These are phyloP conservation scores for Neonectria magnoliae DNA, from an alignment of 2,329 filamentous ascomycete species.

Conservation along the genomic window DNA sequence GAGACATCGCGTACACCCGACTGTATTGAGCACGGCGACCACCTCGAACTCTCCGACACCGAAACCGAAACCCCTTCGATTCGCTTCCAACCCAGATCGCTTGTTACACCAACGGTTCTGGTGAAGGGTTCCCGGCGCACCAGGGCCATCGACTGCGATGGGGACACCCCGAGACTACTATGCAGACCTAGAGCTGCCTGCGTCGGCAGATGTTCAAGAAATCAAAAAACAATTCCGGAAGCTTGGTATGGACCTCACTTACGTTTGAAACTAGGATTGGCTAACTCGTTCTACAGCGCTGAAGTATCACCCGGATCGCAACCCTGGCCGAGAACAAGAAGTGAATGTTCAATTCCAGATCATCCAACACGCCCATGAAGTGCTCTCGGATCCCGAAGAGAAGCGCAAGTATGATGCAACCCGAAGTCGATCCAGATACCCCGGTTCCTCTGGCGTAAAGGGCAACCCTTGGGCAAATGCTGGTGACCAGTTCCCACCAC, in stretches of 20 bases:
- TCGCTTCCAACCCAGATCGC: conserved; percentile 1
- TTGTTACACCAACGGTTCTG: conserved; percentile 8
- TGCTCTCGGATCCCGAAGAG: conserved; percentile 64
- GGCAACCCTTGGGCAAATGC: conserved; percentile 68
- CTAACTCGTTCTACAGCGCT: conserved; percentile 65
- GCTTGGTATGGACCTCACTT: conserved; percentile 65
- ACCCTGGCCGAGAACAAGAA: conserved; percentile 82
- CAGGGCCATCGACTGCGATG: conserved; percentile 43
- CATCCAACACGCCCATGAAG: conserved; percentile 86
- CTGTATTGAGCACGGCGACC: neutral
- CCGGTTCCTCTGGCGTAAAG: conserved; percentile 63
- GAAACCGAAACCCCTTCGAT: neutral
- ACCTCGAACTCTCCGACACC: neutral
- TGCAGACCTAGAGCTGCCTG: conserved; percentile 78
- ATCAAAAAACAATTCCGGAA: conserved; percentile 90
- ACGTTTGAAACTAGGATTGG: neutral
- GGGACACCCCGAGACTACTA: conserved; percentile 78
- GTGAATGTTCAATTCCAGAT: conserved; percentile 85
- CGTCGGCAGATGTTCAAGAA: conserved; percentile 75
- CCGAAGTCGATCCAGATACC: conserved; percentile 53
- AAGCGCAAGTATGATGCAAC: conserved; percentile 65
- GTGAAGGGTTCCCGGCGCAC: conserved; percentile 15
- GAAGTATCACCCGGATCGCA: conserved; percentile 89
- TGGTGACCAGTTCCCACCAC: conserved; percentile 60
- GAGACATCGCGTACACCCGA: neutral